These are phyloP conservation scores for Trypanosoma scelopori DNA, from an alignment of 208 protist genomes.

Conservation along the genomic window DNA sequence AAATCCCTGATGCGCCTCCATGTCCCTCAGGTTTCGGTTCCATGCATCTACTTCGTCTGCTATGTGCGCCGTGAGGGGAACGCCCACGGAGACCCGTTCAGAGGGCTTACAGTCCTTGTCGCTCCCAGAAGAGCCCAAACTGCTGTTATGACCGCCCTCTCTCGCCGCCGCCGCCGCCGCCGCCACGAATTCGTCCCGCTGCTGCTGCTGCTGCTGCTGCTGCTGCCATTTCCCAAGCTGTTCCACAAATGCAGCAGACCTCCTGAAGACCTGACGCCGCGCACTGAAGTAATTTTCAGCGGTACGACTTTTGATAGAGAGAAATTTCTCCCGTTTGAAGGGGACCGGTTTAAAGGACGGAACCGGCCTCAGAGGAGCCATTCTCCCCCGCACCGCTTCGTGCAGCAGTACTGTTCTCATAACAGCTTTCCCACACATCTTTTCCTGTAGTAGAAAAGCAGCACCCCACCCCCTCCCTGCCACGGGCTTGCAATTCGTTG, in stretches of 20 bases:
- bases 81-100: background rate
- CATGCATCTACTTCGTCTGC: constrained; percentile 51
- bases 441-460: no score
- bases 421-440: no score
- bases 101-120: background rate
- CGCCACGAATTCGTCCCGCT: background rate
- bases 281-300: constrained; percentile 47
- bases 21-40: constrained; percentile 41
- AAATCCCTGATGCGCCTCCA: constrained; percentile 62
- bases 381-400: background rate
- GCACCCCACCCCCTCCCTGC: no score
- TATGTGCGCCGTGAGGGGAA: constrained; percentile 35
- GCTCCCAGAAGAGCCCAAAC: background rate
- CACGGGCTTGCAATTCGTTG: no score
- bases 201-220: constrained; percentile 7
- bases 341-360: constrained; percentile 50
- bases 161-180: background rate
- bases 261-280: constrained; percentile 46
- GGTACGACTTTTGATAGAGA: constrained; percentile 70
- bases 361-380: constrained; percentile 11
- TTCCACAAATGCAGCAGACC: constrained; percentile 19
- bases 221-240: constrained; percentile 22
- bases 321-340: constrained; percentile 73
- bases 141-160: background rate
- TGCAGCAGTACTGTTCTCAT: background rate